These are phyloP conservation scores for Daldinia bambusicola DNA, from an alignment of 495 filamentous ascomycete genomes.

Conservation along the genomic window DNA sequence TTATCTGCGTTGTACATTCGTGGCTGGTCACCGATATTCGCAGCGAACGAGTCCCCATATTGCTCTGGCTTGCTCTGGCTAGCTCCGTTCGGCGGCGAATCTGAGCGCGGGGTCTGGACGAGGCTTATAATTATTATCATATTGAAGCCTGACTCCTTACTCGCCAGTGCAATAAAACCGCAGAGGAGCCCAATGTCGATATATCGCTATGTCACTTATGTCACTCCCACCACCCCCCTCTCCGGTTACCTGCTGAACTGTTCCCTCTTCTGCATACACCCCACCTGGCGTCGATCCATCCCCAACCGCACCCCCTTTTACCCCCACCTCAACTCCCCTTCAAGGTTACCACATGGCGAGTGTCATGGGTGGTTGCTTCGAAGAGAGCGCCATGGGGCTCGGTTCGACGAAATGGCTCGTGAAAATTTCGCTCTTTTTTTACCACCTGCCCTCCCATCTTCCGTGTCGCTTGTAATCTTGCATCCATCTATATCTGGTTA, in stretches of 20 bases:
- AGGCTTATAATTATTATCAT: conserved; percentile 45
- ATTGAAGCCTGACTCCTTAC: conserved; percentile 43
- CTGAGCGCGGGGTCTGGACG: conserved; percentile 44
- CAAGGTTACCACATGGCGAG: conserved; percentile 60
- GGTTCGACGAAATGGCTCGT: conserved; percentile 42
- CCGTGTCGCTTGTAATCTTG: conserved; percentile 35
- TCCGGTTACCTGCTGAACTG: conserved; percentile 6
- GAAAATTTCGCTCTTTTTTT: conserved; percentile 42
- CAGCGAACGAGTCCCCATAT: conserved; percentile 40
- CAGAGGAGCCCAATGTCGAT: conserved; percentile 38
- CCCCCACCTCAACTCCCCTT: conserved; percentile 44
- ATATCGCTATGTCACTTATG: conserved; percentile 25
- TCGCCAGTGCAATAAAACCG: conserved; percentile 36
- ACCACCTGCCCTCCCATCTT: conserved; percentile 42
- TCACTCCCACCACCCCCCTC: background rate
- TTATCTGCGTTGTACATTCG: conserved; percentile 37
- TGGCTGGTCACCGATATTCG: conserved; percentile 43
- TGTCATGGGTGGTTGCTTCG: conserved; percentile 50
- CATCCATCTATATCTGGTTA: conserved; percentile 34
- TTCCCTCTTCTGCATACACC: conserved; percentile 29
- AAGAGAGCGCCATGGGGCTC: conserved; percentile 37
- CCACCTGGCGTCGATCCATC: conserved; percentile 44
- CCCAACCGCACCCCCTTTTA: conserved; percentile 33
- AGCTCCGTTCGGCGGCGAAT: conserved; percentile 44
- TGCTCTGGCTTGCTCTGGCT: conserved; percentile 23